These are phyloP conservation scores for Coelastrella sp. DNA, from an alignment of 139 green algal genomes.

Conservation along the genomic window DNA sequence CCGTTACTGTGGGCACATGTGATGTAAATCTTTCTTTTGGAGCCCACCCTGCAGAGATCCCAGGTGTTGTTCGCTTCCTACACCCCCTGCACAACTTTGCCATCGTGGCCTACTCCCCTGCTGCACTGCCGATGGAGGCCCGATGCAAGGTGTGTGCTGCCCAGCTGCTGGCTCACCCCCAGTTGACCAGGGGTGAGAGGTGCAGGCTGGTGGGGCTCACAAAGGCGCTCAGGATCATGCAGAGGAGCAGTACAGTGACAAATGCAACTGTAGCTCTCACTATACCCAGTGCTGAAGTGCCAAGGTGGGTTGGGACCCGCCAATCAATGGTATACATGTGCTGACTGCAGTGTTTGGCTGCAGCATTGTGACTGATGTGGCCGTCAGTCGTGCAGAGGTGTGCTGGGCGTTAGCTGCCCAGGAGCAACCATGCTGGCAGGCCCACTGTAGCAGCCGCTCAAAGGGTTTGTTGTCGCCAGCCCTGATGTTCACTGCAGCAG, in stretches of 20 bases:
- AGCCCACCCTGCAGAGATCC: constrained; percentile 85
- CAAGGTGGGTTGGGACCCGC: constrained; percentile 55
- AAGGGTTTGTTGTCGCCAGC: no score
- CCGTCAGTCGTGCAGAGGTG: no score
- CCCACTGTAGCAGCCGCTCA: no score
- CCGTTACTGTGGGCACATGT: constrained; percentile 76
- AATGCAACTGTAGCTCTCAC: constrained; percentile 71
- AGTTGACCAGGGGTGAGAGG: constrained; percentile 63
- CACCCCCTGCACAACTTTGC: constrained; percentile 92
- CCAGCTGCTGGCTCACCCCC: constrained; percentile 51
- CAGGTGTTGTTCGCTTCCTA: constrained; percentile 80
- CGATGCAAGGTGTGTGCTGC: constrained; percentile 57
- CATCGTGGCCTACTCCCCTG: constrained; percentile 77
- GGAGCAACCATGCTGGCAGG: no score
- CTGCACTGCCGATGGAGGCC: constrained; percentile 70
- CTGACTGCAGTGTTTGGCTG: no score
- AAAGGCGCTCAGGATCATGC: constrained; percentile 79
- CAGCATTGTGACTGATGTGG: no score
- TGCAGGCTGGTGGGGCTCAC: constrained; percentile 80
- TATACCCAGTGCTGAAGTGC: constrained; percentile 77
- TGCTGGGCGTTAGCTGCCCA: no score
- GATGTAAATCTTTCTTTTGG: constrained; percentile 91
- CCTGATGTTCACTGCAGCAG: no score
- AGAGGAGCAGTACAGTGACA: constrained; percentile 78
- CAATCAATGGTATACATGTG: no score